Evolutionary conservation across 1,139 yeast genomes (phyloP).

Genomic region (Hyphopichia fennica): DNA sequence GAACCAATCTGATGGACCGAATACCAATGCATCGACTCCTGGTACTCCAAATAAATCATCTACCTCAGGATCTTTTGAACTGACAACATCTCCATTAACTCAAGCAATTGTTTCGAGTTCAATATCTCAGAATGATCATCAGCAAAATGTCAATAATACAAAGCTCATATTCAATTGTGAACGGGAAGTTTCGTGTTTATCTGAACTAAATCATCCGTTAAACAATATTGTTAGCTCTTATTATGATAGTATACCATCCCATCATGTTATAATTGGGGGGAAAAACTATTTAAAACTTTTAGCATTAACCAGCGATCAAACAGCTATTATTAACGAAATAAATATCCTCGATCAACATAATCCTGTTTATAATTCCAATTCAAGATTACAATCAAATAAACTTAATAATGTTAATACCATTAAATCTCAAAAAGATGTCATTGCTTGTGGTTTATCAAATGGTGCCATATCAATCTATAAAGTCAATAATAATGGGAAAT

Average conservation of each 20-base stretch:
- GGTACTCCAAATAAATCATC: background rate
- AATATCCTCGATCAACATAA: conserved; percentile 46
- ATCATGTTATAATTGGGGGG: conserved; percentile 59
- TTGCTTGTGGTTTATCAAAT: conserved; percentile 46
- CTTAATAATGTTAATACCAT: conserved; percentile 43
- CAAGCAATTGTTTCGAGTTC: conserved; percentile 15
- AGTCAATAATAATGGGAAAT: conserved; percentile 34
- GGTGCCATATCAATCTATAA: conserved; percentile 38
- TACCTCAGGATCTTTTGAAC: conserved; percentile 10
- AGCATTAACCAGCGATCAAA: conserved; percentile 42
- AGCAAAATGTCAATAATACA: conserved; percentile 6
- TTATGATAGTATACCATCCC: conserved; percentile 16
- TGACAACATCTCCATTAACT: conserved; percentile 16
- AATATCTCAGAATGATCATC: background rate
- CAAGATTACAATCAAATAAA: conserved; percentile 30
- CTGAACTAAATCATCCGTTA: conserved; percentile 22
- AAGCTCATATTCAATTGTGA: conserved; percentile 27
- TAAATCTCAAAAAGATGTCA: conserved; percentile 32
- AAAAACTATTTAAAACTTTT: conserved; percentile 55
- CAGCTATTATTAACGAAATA: conserved; percentile 36
- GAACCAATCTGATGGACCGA: conserved; percentile 12
- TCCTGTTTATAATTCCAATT: conserved; percentile 45
- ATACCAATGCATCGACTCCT: background rate
- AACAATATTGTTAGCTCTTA: conserved; percentile 4
- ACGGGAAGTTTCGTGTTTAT: conserved; percentile 26